phyloP scores from a whole-genome alignment of 106 monocot genomes.

The Ottelia alismoides region DNA sequence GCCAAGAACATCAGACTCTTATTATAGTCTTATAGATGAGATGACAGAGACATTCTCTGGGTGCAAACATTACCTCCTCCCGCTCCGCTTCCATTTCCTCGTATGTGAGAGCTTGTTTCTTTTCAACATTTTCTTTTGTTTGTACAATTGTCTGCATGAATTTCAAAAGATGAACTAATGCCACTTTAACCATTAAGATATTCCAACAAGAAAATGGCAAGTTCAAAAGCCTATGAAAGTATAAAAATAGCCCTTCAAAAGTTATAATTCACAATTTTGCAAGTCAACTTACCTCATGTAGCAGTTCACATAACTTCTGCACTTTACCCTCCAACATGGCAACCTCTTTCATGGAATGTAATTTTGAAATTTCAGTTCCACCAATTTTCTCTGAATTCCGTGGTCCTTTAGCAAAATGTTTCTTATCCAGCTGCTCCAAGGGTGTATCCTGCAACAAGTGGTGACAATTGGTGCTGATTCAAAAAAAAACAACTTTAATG shows the following conservation, averaged over 20 bases:
- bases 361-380: slow-evolving; percentile 9
- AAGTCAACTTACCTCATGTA: slow-evolving; percentile 76
- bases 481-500: too few relatives aligned
- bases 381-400: slow-evolving; percentile 38
- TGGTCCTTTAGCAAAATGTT: slow-evolving; percentile 85
- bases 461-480: too few relatives aligned
- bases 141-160: slow-evolving; percentile 63
- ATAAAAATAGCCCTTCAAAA: too few relatives aligned
- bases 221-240: too few relatives aligned
- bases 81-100: slow-evolving; percentile 99
- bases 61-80: slow-evolving; percentile 97
- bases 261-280: too few relatives aligned
- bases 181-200: too few relatives aligned
- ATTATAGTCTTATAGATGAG: too few relatives aligned
- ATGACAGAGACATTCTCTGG: too few relatives aligned
- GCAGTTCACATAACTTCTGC: slow-evolving; percentile 62
- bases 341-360: slow-evolving; percentile 40
- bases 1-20: too few relatives aligned
- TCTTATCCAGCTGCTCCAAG: slow-evolving; percentile 76
- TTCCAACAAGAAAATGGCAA: too few relatives aligned
- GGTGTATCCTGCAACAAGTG: slow-evolving; percentile 74
- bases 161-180: too few relatives aligned
- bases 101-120: slow-evolving; percentile 91
- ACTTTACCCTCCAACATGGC: slow-evolving; percentile 78
- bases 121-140: slow-evolving; percentile 94